Evolutionary conservation across 2,329 filamentous ascomycete genomes (phyloP), one percentile per base, ranked within the genome.

Genomic region (Fusarium aywerte): DNA sequence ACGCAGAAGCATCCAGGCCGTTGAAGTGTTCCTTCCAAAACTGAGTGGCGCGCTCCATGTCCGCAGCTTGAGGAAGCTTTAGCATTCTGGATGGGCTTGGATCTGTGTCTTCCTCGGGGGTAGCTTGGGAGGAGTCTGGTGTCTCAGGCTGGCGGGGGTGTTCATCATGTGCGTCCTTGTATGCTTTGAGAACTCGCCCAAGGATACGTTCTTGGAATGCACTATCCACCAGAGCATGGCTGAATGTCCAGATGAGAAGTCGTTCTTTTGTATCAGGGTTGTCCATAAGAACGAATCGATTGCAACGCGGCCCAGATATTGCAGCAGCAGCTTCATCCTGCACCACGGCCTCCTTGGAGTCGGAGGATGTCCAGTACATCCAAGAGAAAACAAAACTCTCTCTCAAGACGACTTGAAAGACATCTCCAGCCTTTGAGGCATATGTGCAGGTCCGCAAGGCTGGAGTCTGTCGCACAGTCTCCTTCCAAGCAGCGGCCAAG

Each of bases 381-480:
- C 45, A 61, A 1, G 58, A 58, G 33, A 61, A 61, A 3, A 58
- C 44, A 10, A 61, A 61, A 9, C 27, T 61, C 3, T 61, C 58
- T 15, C 7, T 58, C 3, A 61, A 8, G 1, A 47, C 5, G 3
- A 61, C 29, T 18, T 61, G 58, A 3, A 27, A 45, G 0, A 8
- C 11, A 2, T 35, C 13, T 18, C 53, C 58, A 7, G 4, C 5
- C 1, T 16, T 4, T 0, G 39, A 58, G 0, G 44, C 39, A 2
- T 45, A 61, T 2, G 29, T 5, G 15, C 18, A 61, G 2, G 58
- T 51, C 7, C 58, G 33, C 18, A 61, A 3, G 6, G 58, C 27
- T n/a, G 58, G 53, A 16, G 39, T 45, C 20, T 29, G 10, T 4
- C 20, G 4, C 20, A 61, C 35, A 16, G 33, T 40, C 4, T 61